Evolutionary conservation across 1,139 yeast genomes (phyloP).

Genomic region (Magnusiomyces ingens): DNA sequence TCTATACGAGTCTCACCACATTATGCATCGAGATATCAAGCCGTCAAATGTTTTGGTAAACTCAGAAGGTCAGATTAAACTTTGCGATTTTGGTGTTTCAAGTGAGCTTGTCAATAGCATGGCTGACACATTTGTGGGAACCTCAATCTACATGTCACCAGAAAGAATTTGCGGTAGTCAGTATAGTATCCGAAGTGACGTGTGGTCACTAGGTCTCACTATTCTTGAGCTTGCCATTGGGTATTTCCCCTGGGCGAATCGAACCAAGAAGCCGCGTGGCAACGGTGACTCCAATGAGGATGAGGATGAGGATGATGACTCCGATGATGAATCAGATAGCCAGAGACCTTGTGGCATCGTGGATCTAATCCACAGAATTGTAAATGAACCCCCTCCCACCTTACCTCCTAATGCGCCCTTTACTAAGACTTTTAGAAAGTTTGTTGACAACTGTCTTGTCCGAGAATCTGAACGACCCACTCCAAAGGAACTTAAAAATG

Average conservation of each 20-base stretch:
- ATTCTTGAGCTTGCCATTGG: constrained; percentile 85
- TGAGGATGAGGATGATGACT: not conserved
- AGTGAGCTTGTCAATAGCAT: constrained; percentile 85
- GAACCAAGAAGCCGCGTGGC: constrained; percentile 18
- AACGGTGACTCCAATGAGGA: not conserved
- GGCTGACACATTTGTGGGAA: constrained; percentile 96
- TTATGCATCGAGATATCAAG: constrained; percentile 88
- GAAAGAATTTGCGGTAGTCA: constrained; percentile 93
- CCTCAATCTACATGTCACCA: constrained; percentile 96
- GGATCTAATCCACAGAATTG: constrained; percentile 85
- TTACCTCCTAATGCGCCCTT: constrained; percentile 42
- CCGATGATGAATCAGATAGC: constrained; percentile 19
- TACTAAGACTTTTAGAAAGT: constrained; percentile 46
- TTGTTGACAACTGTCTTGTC: constrained; percentile 65
- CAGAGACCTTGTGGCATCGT: constrained; percentile 76
- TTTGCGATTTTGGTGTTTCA: constrained; percentile 92
- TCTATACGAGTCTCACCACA: constrained; percentile 71
- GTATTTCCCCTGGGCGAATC: constrained; percentile 47
- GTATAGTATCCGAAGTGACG: constrained; percentile 88
- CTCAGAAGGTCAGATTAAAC: constrained; percentile 70
- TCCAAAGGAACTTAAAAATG: constrained; percentile 50
- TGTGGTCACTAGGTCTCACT: constrained; percentile 93
- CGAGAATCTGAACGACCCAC: constrained; percentile 58
- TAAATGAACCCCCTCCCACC: constrained; percentile 84
- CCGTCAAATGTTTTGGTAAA: constrained; percentile 83